Evolutionary conservation across 371 early-diverging fungal species (phyloP), one percentile per base, ranked within the genome.

Genomic region (Coemansia sp.): DNA sequence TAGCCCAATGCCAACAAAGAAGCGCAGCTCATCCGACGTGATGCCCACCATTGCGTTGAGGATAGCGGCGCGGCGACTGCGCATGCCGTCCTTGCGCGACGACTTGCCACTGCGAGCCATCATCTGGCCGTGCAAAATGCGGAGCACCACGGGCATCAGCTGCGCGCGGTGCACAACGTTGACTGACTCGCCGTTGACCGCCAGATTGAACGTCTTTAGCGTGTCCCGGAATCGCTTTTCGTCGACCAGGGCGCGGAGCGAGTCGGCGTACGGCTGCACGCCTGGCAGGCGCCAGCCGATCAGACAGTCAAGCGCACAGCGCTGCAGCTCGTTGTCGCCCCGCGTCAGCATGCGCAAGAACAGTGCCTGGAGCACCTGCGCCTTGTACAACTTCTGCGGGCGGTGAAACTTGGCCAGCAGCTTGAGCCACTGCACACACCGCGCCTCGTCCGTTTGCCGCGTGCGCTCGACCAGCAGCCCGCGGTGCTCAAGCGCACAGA

Each of bases 171-270:
- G 88, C 11, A 82, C 72, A 3, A 80, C 69, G 57, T 88, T 86
- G 55, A 92, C 84, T 1, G 66, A 59, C 16, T 64, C 55, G 55
- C 65, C 68, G 20, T 81, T 77, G 6, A 77, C 79, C 0, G 83
- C 81, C 35, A 93, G 76, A 49, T 88, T 81, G 38, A 94, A 85
- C 1, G 86, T 86, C 14, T 90, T 77, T 30, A 98, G 80, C 61
- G 88, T 87, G 63, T 97, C 96, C 31, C 97, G 88, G 85, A 95
- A 94, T 62, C 86, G 88, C 53, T 82, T 77, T n/a, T 95, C 96
- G 43, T 93, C 89, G 11, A 90, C 67, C 52, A 97, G 68, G 31
- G 84, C 85, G 54, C 84, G 81, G 56, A 97, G 78, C 40, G 88
- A 83, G 38, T 92, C 94, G 10, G 82, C 83, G 63, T 93, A 92